A percentile compares a stretch with the other conserved stretches of the same genome.
These are phyloP conservation scores for Aspergillus sparsus DNA, from an alignment of 495 filamentous ascomycete genomes.

Conservation along the genomic window DNA sequence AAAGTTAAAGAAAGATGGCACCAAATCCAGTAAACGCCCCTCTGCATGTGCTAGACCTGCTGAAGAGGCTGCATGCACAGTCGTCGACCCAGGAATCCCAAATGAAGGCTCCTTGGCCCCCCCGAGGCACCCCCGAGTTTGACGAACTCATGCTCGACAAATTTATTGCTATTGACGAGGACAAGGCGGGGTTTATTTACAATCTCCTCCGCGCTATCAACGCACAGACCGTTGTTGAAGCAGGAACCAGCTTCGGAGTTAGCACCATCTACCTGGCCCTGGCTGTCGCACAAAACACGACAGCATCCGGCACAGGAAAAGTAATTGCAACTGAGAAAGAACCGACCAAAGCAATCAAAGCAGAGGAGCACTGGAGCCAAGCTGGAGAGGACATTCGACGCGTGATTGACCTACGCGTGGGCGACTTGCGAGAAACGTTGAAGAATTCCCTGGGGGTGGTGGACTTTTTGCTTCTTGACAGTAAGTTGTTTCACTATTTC, in stretches of 20 bases:
- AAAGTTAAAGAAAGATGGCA: no score
- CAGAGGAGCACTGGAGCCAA: slow-evolving; percentile 50
- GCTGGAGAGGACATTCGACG: slow-evolving; percentile 41
- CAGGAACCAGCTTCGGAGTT: slow-evolving; percentile 58
- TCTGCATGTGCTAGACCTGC: slow-evolving; percentile 26
- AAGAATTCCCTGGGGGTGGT: slow-evolving; percentile 42
- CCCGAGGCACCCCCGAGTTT: slow-evolving; percentile 26
- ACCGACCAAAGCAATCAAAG: slow-evolving; percentile 43
- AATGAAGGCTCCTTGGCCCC: slow-evolving; percentile 17
- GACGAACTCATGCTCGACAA: slow-evolving; percentile 45
- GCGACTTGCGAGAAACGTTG: slow-evolving; percentile 54
- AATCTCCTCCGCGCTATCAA: slow-evolving; percentile 41
- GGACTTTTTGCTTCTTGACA: slow-evolving; percentile 57
- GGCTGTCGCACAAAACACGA: slow-evolving; percentile 41
- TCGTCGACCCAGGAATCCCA: slow-evolving; percentile 30
- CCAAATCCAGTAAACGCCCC: slow-evolving; percentile 26
- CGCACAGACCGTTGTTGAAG: slow-evolving; percentile 53
- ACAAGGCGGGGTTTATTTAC: slow-evolving; percentile 55
- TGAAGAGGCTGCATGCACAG: slow-evolving; percentile 25
- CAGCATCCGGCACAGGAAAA: slow-evolving; percentile 29
- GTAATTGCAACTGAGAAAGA: slow-evolving; percentile 61
- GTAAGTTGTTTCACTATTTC: slow-evolving; percentile 35
- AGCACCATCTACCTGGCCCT: slow-evolving; percentile 59
- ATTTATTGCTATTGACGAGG: slow-evolving; percentile 54
- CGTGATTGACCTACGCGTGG: slow-evolving; percentile 54